Evolutionary conservation across 768 basidiomycete genomes (phyloP).

Genomic region (Agaricus blazei): DNA sequence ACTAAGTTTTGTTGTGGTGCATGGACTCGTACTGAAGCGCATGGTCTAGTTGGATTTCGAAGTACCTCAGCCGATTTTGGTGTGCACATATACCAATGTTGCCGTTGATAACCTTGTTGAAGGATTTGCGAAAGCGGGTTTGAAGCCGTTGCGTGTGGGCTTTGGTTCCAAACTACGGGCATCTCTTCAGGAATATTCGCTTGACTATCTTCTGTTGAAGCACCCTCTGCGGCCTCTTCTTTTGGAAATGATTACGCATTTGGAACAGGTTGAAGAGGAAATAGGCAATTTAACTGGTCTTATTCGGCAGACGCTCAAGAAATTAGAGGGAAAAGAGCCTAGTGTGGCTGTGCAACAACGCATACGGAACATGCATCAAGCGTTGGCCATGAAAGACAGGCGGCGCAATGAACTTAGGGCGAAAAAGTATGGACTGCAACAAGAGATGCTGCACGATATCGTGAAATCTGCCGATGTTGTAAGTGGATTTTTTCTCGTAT

Average conservation of each 20-base stretch:
- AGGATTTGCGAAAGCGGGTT: conserved; percentile 52
- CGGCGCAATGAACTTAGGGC: conserved; percentile 25
- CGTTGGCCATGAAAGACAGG: conserved; percentile 22
- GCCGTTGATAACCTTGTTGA: conserved; percentile 90
- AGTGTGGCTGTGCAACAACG: conserved; percentile 15
- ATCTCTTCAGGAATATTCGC: conserved; percentile 50
- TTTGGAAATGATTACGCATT: conserved; percentile 27
- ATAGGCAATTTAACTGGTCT: conserved; percentile 14
- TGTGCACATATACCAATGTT: conserved; percentile 93
- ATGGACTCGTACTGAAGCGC: not conserved
- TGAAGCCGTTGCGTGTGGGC: conserved; percentile 78
- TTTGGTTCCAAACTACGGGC: conserved; percentile 53
- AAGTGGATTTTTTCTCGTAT: conserved; percentile 20
- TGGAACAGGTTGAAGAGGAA: conserved; percentile 15
- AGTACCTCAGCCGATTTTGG: conserved; percentile 77
- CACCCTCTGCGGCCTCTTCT: conserved; percentile 53
- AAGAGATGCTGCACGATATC: conserved; percentile 60
- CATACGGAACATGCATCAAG: conserved; percentile 27
- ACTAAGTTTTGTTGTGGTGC: not conserved
- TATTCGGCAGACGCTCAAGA: conserved; percentile 15
- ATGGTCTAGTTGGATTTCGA: conserved; percentile 62
- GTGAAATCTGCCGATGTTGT: conserved; percentile 71
- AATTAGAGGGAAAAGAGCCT: conserved; percentile 12
- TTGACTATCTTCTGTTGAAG: conserved; percentile 55
- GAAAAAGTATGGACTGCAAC: conserved; percentile 50